Conservation (phyloP, 495 filamentous ascomycete species). For the Xylaria longipes region DNA sequence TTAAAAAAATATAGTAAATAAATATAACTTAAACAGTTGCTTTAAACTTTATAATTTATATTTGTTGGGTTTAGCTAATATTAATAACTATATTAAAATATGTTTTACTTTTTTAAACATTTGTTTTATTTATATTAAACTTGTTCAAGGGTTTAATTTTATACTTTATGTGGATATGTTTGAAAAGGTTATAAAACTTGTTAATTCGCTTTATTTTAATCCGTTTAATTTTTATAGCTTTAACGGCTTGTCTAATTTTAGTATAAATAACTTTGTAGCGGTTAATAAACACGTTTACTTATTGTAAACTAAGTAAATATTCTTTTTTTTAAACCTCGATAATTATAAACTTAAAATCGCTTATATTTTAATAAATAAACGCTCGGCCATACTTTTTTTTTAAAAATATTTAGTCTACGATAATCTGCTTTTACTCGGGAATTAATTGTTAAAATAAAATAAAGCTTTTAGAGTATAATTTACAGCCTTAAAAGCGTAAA, state of each 20-base stretch:
- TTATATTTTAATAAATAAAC: background rate
- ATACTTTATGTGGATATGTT: background rate
- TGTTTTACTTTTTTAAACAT: background rate
- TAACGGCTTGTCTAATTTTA: background rate
- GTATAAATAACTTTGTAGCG: background rate
- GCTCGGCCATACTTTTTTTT: background rate
- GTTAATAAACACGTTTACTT: background rate
- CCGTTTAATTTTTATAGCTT: background rate
- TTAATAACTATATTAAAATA: too few species aligned
- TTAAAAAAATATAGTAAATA: background rate
- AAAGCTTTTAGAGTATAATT: background rate
- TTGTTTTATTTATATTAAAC: conserved; percentile 7
- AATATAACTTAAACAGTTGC: background rate
- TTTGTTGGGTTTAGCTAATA: too few species aligned
- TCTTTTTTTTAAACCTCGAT: background rate
- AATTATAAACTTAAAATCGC: background rate
- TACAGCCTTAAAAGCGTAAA: too few species aligned
- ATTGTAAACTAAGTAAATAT: background rate
- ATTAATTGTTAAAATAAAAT: background rate
- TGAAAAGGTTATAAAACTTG: background rate
- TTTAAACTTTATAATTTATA: background rate
- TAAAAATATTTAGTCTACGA: background rate
- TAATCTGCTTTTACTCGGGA: background rate
- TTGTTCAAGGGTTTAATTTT: too few species aligned
- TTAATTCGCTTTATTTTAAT: background rate